Evolutionary conservation across 805 yeast genomes (phyloP), one percentile per base, ranked within the genome.

Genomic region (Metschnikowia colocasiae): DNA sequence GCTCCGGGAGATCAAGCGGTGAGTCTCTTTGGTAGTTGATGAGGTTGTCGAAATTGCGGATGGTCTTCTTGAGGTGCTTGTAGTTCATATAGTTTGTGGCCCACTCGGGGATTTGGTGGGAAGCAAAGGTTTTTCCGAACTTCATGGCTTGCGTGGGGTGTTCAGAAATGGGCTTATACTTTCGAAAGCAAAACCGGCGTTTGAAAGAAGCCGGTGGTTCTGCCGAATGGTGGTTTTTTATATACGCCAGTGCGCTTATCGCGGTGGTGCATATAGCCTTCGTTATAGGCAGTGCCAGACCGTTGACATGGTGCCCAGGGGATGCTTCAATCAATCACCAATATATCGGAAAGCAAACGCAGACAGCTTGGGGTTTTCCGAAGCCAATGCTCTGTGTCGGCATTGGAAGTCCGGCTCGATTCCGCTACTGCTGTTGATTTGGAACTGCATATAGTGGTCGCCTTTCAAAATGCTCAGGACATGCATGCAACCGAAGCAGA

Each of bases 71-170:
- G 56, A 92, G 74, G 41, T 77, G 80, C 64, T 90, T 92, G 68
- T 92, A 92, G 68, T 88, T 86, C 75, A 92, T 79, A 60, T 92
- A 92, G 58, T 77, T 78, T 48, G 80, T 78, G 42, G 81, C 75
- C 98, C 98, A 92, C 67, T 90, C 96, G 3, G 97, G 97, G 48
- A 91, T 89, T 72, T 90, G 96, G 67, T 92, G 95, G 40, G 86
- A 74, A 27, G 81, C 69, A 55, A 87, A 65, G 3, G 88, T 85
- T 64, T 87, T 87, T 23, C 92, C 95, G 63, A 87, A 87, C 74
- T 85, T 85, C 92, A 85, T 85, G 6, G 32, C 15, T 33, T 12
- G 8, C n/a, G n/a, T 2, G 36, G 19, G 12, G 15, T 30, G 32
- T 30, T n/a, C 16, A 13, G 32, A 13, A 31, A 8, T 9, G 5